Base-by-base conservation (phyloP, 2,329 filamentous ascomycete genomes). In the Blumeria graminis region DNA sequence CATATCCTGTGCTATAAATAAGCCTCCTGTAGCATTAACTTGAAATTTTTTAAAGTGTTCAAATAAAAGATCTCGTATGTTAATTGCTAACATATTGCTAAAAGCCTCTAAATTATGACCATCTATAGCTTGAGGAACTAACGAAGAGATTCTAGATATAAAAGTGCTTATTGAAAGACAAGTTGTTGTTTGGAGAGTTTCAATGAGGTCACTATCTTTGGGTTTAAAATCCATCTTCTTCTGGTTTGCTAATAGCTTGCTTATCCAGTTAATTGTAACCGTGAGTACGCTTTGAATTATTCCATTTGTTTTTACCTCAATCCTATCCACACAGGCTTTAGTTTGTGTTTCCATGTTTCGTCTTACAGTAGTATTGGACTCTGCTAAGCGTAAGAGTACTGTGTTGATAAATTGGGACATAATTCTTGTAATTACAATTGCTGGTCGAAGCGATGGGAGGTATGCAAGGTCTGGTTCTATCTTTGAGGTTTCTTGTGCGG, bases 1-100 rank as follows among this genome's bases (percentile, higher is more conserved):
- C 68, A 96, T 89, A 67, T 98, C 92, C 71, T 96, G 94, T 38
- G 84, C 90, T 32, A 96, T 86, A 78, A 95, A 92, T 51, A 98
- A 77, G 1, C 88, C 92, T 59, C 92, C 92, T 0, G 90, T 89
- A 43, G 89, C 86, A 62, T 88, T 94, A 61, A 98, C 87, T 59
- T 83, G 80, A 71, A 94, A 98, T 65, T 86, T 88, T 65, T 94
- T 92, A 70, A 96, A 86, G 69, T 98, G 92, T 60, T 92, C 86
- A 60, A 98, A 81, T 4, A 98, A 76, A 9, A 93, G 76, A 54
- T 76, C 72, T 61, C 89, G 81, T 38, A 94, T 74, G 9, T 83
- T 82, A 13, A 89, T 72, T 1, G 86, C 89, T 22, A 96, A 77
- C 70, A 96, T 90, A 58, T 82, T 82, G 56, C 84, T 80, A 66